Evolutionary conservation across 1,139 yeast species (phyloP), one percentile per base, ranked within the genome.

Genomic region (Debaryomycetaceae sp.): DNA sequence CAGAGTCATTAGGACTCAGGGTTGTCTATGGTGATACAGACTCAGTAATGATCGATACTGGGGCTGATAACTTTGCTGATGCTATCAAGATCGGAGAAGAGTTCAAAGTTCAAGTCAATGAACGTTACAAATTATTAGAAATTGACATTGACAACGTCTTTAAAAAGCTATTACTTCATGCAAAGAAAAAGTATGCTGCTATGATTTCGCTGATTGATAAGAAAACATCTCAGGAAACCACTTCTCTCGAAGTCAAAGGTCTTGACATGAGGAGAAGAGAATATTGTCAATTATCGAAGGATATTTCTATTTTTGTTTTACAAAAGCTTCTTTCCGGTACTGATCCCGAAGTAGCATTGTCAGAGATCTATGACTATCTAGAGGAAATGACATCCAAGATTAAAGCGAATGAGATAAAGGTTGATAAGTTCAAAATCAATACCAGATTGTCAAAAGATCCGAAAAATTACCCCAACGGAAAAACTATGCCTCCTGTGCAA

Each of bases 11-110:
- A 55, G 87, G 87, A 0, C 74, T 93, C 48, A 76, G 89, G 48
- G 99, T 95, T 42, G 89, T 95, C 17, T 95, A 95, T 59, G 99
- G 99, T 74, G 99, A 95, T 71, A 95, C 99, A 0, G 99, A 95
- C 72, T 95, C 99, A 34, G 98, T 95, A 44, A 95, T 95, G 99
- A 90, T 95, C 60, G 96, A 93, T 63, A 90, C 98, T 1, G 91
- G 91, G 38, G 85, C 81, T 38, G 80, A 77, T 46, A 76, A 70
- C 37, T 86, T 78, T 58, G 66, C 69, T 33, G 96, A 87, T 39
- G 97, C 99, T 0, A 66, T 88, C 38, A 78, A 78, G 56, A 85
- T 90, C 52, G 99, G 98, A 39, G 83, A 85, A 42, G 85, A 85
- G 45, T 91, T 95, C 69, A 93, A 93, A 63, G 64, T 75, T 42